Conservation (phyloP, 208 protist genomes). For the Trypanosoma conorhini region DNA sequence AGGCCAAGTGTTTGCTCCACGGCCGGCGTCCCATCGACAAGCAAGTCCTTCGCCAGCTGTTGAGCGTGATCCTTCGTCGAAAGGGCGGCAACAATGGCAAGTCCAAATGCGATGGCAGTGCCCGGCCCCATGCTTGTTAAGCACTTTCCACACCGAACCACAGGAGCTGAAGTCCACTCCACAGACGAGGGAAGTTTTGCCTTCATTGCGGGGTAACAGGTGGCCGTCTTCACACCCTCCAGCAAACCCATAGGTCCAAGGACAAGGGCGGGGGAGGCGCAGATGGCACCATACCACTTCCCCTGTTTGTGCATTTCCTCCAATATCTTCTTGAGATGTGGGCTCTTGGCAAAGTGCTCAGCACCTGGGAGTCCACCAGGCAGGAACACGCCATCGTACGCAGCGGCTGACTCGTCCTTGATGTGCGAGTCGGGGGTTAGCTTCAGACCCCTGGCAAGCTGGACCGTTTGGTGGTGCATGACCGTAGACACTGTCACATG, state of each 20-base stretch:
- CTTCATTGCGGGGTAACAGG: conserved; percentile 81
- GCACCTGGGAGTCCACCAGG: conserved; percentile 80
- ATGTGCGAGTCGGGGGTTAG: conserved; percentile 63
- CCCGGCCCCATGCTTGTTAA: conserved; percentile 84
- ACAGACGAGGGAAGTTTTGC: conserved; percentile 63
- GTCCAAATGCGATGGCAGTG: conserved; percentile 83
- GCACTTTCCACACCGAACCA: conserved; percentile 81
- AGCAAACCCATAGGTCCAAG: conserved; percentile 74
- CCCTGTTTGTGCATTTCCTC: conserved; percentile 46
- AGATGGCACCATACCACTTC: conserved; percentile 87
- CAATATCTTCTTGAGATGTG: conserved; percentile 70
- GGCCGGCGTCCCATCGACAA: conserved; percentile 48
- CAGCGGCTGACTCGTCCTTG: conserved; percentile 46
- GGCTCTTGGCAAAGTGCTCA: conserved; percentile 60
- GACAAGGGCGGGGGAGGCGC: conserved; percentile 68
- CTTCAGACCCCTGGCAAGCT: conserved; percentile 64
- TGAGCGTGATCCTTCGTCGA: conserved; percentile 59
- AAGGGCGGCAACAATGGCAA: conserved; percentile 72
- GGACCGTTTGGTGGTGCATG: conserved; percentile 59
- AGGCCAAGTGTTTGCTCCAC: conserved; percentile 26
- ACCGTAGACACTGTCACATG: conserved; percentile 79
- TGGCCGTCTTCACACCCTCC: conserved; percentile 67
- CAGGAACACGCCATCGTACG: conserved; percentile 82
- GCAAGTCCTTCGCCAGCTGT: conserved; percentile 67
- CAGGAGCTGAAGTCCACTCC: conserved; percentile 49